Base-by-base conservation (phyloP, 2,329 filamentous ascomycete genomes). In the Aspergillus puulaauensis region DNA sequence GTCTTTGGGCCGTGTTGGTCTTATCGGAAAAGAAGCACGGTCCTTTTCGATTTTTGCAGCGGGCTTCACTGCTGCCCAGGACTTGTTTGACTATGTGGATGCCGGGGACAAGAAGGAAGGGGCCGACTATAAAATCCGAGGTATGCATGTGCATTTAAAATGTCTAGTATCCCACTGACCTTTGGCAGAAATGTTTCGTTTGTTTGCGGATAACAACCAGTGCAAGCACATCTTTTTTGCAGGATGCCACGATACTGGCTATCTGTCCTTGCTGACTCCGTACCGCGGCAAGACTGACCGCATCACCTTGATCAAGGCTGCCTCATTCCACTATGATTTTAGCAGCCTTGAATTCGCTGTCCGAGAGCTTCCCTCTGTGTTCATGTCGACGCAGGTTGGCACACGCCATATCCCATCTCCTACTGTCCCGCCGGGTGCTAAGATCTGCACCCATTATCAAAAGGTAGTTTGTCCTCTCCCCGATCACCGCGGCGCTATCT, bases 141-240 rank as follows among this genome's bases (percentile, higher is more conserved):
- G 78, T 80, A 68, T 43, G 59, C 39, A 5, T 2, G 21, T 6
- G 2, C 24, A 4, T 8, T 4, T 3, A 21, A 15, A 11, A 7
- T 23, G 17, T 27, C 4, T 21, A 17, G 4, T 15, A n/a, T 33
- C 2, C 1, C 11, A 7, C 58, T 61, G 9, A 56, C 48, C 1
- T 3, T 35, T 31, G 68, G 58, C 72, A 74, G 72, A 73, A 62
- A 69, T 69, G 59, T 73, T 75, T 54, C 69, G 66, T 3, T 74
- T 86, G 1, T 86, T 84, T 59, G 80, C 78, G 35, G 81, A 86
- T 46, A 84, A 83, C 63, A 73, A 78, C 3, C 83, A 86, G 65
- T 89, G 86, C 74, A 84, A 83, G 63, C 85, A 87, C 66, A 85
- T 89, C 37, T 84, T 83, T 65, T 84, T 86, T 57, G 86, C 84